phyloP scores from a whole-genome alignment of 345 rosid species.

The Eucalyptus curtisii region DNA sequence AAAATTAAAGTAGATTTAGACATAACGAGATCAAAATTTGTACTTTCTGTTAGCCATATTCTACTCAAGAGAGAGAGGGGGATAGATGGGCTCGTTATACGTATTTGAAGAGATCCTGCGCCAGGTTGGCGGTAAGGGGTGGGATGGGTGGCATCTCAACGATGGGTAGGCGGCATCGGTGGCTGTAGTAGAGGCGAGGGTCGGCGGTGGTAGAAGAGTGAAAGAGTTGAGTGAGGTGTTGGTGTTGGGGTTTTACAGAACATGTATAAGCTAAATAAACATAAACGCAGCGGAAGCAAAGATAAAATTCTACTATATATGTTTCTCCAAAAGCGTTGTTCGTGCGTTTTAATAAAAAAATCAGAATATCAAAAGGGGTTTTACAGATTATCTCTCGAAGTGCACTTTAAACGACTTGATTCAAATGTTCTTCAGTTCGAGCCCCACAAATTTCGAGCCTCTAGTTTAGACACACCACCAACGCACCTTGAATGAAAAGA shows the following conservation, averaged over 20 bases:
- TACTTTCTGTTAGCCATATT: not conserved
- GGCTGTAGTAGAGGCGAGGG: not conserved
- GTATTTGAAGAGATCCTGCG: not conserved
- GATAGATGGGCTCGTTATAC: not conserved
- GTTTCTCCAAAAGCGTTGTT: accelerated
- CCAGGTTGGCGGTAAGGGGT: not conserved
- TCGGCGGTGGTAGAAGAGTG: not conserved
- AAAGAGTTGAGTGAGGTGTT: not conserved
- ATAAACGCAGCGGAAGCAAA: too few relatives aligned
- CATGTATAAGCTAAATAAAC: too few relatives aligned
- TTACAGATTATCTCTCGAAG: too few relatives aligned
- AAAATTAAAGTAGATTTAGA: not conserved
- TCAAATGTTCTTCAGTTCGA: too few relatives aligned
- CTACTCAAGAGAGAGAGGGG: not conserved
- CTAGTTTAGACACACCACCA: too few relatives aligned
- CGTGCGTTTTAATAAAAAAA: too few relatives aligned
- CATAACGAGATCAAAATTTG: not conserved
- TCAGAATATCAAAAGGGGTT: too few relatives aligned
- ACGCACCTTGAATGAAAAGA: too few relatives aligned
- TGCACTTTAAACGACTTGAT: too few relatives aligned
- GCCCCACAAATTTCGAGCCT: too few relatives aligned
- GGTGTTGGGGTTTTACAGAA: too few relatives aligned
- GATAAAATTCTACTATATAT: too few relatives aligned
- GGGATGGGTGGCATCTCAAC: not conserved
- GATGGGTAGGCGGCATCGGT: not conserved